phyloP scores from a whole-genome alignment of 2,329 filamentous ascomycete species.

The Truncatella angustata region DNA sequence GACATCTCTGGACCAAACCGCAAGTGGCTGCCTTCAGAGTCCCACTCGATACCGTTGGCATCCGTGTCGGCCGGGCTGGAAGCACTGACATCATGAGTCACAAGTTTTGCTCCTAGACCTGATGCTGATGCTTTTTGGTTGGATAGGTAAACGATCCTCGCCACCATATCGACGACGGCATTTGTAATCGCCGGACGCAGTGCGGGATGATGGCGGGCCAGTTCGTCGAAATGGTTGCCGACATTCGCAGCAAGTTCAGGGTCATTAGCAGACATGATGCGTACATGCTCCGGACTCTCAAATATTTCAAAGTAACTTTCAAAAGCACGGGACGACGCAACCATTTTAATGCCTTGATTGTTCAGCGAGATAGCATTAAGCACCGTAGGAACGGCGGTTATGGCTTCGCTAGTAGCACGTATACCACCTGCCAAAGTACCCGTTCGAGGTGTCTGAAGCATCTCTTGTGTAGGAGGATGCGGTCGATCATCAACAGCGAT shows the following conservation, averaged over 20 bases:
- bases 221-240: slow-evolving; percentile 86
- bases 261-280: slow-evolving; percentile 71
- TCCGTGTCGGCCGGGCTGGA: slow-evolving; percentile 60
- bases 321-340: slow-evolving; percentile 77
- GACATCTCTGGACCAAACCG: slow-evolving; percentile 13
- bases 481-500: slow-evolving; percentile 39
- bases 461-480: slow-evolving; percentile 52
- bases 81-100: slow-evolving; percentile 58
- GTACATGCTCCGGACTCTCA: slow-evolving; percentile 85
- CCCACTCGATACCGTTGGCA: slow-evolving; percentile 64
- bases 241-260: slow-evolving; percentile 67
- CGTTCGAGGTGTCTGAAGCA: slow-evolving; percentile 43
- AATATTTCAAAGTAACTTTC: slow-evolving; percentile 95
- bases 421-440: slow-evolving; percentile 66
- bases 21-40: slow-evolving; percentile 16
- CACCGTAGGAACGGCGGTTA: slow-evolving; percentile 80
- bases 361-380: slow-evolving; percentile 95
- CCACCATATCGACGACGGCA: slow-evolving; percentile 86
- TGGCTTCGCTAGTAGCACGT: slow-evolving; percentile 83
- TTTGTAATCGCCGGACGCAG: slow-evolving; percentile 78
- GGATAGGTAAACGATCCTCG: slow-evolving; percentile 73
- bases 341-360: slow-evolving; percentile 80
- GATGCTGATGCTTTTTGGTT: slow-evolving; percentile 65
- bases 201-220: slow-evolving; percentile 87
- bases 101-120: slow-evolving; percentile 78